Conservation (phyloP, 2,329 filamentous ascomycete species). For the Xylariaceae sp. region DNA sequence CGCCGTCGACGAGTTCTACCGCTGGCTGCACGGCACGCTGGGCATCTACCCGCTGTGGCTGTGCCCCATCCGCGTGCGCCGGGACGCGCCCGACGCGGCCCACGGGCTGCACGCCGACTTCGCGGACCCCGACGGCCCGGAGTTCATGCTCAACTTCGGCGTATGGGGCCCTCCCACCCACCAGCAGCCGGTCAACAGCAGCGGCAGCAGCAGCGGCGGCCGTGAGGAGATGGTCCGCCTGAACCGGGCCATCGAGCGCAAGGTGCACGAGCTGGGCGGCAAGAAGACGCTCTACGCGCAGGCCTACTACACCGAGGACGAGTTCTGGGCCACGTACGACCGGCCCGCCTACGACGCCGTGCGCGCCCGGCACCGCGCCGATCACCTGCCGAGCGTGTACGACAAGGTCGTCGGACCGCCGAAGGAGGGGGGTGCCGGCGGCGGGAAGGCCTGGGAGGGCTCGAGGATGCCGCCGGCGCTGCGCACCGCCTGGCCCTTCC, state of each 20-base stretch:
- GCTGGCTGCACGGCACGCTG: constrained; percentile 38
- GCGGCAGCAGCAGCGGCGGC: too few species aligned
- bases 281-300: constrained; percentile 67
- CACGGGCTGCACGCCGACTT: constrained; percentile 43
- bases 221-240: constrained; percentile 40
- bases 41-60: constrained; percentile 49
- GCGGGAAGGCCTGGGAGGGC: constrained; percentile 22
- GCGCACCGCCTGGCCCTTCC: constrained; percentile 33
- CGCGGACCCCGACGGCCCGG: constrained; percentile 27
- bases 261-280: constrained; percentile 50
- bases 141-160: constrained; percentile 51
- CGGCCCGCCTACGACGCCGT: constrained; percentile 50
- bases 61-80: constrained; percentile 41
- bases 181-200: too few species aligned
- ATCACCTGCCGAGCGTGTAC: constrained; percentile 54
- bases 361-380: constrained; percentile 50
- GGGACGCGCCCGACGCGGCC: constrained; percentile 31
- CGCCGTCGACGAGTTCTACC: constrained; percentile 34
- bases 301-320: constrained; percentile 58
- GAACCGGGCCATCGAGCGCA: constrained; percentile 55
- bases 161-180: constrained; percentile 48
- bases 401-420: too few species aligned
- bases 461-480: constrained; percentile 26
- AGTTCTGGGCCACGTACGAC: constrained; percentile 62
- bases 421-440: constrained; percentile 37